A percentile compares a stretch with the other conserved stretches of the same genome.
phyloP scores from a whole-genome alignment of 2,329 filamentous ascomycete genomes.

The Microsporum canis region DNA sequence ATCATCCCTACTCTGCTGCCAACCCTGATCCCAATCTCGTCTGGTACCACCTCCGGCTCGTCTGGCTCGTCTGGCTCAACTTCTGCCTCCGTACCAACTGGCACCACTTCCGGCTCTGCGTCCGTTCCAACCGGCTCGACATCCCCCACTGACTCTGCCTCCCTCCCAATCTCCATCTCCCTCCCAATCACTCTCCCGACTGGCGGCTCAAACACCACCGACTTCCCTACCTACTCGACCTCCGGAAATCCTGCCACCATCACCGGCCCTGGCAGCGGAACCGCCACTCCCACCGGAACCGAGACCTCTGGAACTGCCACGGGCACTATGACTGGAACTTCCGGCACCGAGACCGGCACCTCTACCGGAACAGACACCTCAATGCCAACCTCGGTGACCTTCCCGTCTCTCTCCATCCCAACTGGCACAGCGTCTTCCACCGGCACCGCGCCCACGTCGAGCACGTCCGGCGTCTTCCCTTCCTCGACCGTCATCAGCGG shows the following conservation, averaged over 20 bases:
- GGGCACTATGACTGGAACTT: background rate
- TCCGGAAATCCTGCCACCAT: background rate
- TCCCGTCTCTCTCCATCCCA: slow-evolving; percentile 8
- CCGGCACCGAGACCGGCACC: background rate
- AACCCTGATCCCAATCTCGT: background rate
- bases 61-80: too few relatives aligned
- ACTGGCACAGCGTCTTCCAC: background rate
- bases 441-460: background rate
- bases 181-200: background rate
- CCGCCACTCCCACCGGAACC: background rate
- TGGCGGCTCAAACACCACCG: background rate
- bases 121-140: background rate
- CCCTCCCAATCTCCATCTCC: background rate
- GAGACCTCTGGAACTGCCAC: background rate
- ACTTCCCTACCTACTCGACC: background rate
- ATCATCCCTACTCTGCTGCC: background rate
- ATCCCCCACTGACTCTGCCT: background rate
- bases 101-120: background rate
- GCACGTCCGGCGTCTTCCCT: slow-evolving; percentile 11
- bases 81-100: background rate
- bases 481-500: slow-evolving; percentile 6
- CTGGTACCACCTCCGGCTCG: background rate
- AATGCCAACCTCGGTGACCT: background rate
- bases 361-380: background rate
- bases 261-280: background rate